These are phyloP conservation scores for Kalmanozyma brasiliensis DNA, from an alignment of 1,284 basidiomycete species.

Conservation along the genomic window DNA sequence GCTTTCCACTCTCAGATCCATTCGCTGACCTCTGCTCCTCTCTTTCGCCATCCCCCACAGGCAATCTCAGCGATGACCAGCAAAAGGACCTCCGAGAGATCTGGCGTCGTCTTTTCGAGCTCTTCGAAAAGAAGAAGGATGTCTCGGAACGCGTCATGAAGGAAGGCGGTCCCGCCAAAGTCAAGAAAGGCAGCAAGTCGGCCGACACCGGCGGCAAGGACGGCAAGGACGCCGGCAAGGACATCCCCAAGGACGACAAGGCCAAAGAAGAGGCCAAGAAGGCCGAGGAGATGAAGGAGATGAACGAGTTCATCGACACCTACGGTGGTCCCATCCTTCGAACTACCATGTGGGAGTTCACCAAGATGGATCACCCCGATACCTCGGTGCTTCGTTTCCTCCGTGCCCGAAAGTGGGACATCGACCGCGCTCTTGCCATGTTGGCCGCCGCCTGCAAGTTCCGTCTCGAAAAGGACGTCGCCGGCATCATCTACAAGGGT, in stretches of 20 bases:
- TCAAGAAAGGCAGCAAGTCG: constrained; percentile 32
- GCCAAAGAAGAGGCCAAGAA: constrained; percentile 65
- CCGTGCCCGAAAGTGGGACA: constrained; percentile 67
- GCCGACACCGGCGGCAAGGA: constrained; percentile 28
- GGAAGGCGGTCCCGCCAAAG: constrained; percentile 50
- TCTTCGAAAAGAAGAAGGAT: constrained; percentile 61
- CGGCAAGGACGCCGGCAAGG: constrained; percentile 55
- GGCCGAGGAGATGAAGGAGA: constrained; percentile 56
- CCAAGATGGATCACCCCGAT: constrained; percentile 65
- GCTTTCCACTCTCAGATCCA: constrained; percentile 6
- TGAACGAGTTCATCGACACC: constrained; percentile 63
- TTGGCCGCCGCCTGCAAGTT: constrained; percentile 66
- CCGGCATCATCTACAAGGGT: constrained; percentile 64
- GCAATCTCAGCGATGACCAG: constrained; percentile 61
- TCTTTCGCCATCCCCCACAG: constrained; percentile 13
- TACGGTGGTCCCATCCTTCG: constrained; percentile 65
- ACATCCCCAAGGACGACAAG: constrained; percentile 64
- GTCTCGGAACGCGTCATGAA: constrained; percentile 56
- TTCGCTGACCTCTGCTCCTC: not conserved
- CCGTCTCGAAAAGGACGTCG: constrained; percentile 66
- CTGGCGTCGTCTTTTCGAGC: constrained; percentile 57
- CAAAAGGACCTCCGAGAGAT: constrained; percentile 58
- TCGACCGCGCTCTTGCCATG: constrained; percentile 67
- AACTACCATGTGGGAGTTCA: constrained; percentile 60
- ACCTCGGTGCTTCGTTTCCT: constrained; percentile 66